Conservation (phyloP, 495 filamentous ascomycete genomes). For the Stereocaulon alpinum region DNA sequence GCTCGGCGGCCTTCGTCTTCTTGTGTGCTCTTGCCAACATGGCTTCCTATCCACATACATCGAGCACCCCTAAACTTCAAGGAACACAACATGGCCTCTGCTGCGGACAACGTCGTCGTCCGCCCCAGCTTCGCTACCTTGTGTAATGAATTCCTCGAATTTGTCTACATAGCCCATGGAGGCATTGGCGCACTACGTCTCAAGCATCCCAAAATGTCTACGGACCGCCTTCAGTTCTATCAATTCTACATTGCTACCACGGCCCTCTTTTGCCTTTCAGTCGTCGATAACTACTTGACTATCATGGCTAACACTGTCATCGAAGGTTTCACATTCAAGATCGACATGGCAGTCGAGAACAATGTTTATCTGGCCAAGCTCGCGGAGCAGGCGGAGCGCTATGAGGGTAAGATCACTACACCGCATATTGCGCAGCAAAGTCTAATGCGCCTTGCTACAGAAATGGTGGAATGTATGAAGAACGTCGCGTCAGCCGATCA, state of each 20-base stretch:
- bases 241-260: no score
- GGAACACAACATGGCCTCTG: no score
- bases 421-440: background rate
- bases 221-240: no score
- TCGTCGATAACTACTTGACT: no score
- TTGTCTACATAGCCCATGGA: no score
- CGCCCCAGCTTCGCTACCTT: no score
- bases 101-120: no score
- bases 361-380: slow-evolving; percentile 99
- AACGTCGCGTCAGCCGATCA: slow-evolving; percentile 91
- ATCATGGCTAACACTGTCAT: background rate
- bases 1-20: background rate
- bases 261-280: no score
- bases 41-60: background rate
- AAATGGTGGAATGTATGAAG: slow-evolving; percentile 99
- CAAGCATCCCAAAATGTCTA: no score
- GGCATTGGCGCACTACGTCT: no score
- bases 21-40: background rate
- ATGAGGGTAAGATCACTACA: slow-evolving; percentile 68
- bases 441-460: slow-evolving; percentile 36
- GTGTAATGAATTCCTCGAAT: no score
- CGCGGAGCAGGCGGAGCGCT: slow-evolving; percentile 99
- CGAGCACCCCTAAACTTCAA: background rate
- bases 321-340: background rate
- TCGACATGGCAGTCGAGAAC: slow-evolving; percentile 90